Evolutionary conservation across 305 asterid genomes (phyloP), one percentile per base, ranked within the genome.

Genomic region (Rubia peregrina): DNA sequence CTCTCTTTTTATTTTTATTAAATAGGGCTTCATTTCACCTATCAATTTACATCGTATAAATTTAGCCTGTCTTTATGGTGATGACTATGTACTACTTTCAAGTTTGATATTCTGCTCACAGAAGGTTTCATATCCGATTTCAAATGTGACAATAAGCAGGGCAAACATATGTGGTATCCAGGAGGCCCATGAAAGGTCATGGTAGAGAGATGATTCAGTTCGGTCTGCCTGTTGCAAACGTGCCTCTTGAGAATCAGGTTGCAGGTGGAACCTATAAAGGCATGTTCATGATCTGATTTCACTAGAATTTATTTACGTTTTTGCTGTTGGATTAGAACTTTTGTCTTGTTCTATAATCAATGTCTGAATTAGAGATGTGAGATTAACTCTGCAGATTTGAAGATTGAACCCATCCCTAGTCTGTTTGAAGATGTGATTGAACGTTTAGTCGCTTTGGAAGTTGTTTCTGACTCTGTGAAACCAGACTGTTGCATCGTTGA

Each of bases 171-270:
- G 73, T 86, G 66, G 61, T 77, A 79, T 81, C 87, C 49, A 90
- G 80, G 89, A 85, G 90, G 75, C 96, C 98, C 61, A 83, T 81
- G 87, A 88, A 78, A 76, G 96, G 96, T 72, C 96, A 88, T 77
- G 98, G 98, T 75, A 88, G 98, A 81, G 98, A 90, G 88, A 85
- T 81, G 87, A 85, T 92, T 79, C 96, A 88, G 75, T 79, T 92
- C 66, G 96, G 96, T 65, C 73, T 78, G 74, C 96, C 90, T 30
- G 56, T 80, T 75, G 85, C 81, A 71, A 95, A 90, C 82, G 83
- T 84, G 49, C 86, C 84, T 67, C 76, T 76, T 59, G 95, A 89
- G 69, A 91, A 83, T 67, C 94, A 85, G 68, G 61, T 85, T 71
- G 73, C 85, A 26, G 30, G 30, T 26, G 30, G 30, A 2, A 26